Evolutionary conservation across 345 rosid genomes (phyloP), one percentile per base, ranked within the genome.

Genomic region (Fremontodendron californicum): DNA sequence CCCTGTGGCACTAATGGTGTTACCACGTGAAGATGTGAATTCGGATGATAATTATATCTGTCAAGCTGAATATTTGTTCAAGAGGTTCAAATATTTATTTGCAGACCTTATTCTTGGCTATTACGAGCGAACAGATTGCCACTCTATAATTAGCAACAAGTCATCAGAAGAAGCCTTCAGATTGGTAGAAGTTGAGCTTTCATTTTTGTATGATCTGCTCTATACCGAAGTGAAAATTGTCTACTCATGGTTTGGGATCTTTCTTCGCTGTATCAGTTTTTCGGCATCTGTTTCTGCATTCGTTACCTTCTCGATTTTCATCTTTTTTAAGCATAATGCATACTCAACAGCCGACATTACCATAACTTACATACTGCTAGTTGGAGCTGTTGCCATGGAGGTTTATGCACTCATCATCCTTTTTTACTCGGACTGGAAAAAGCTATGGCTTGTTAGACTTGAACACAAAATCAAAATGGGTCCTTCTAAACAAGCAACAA

Each of bases 161-260:
- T 0, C 33, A 0, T 3, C 85, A 27, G 1, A 37, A 6, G 82
- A 77, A 27, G 86, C 87, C 4, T 81, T 87, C 45, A 33, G 63
- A 46, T 75, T 85, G 48, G 75, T 83, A 66, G 89, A 77, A 75
- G 76, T 81, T 61, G 90, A 85, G 62, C 87, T 85, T 74, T 77
- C 75, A 35, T 78, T 87, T 75, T 74, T 85, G 76, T 85, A 85
- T 12, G 88, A 83, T 39, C 39, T 78, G 33, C 80, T 85, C 5
- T 88, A 43, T 77, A 86, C 91, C 1, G 86, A 88, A 73, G 84
- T 82, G 0, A 48, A 31, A 7, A 9, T 86, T 9, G 15, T 78
- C 10, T 81, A 77, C 67, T 48, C 78, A 1, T 2, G 29, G 23
- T 6, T 7, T 0, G 88, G 89, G 21, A 19, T 77, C 57, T 0